Conservation (phyloP, 2,329 filamentous ascomycete genomes). For the Botrytis galanthina region DNA sequence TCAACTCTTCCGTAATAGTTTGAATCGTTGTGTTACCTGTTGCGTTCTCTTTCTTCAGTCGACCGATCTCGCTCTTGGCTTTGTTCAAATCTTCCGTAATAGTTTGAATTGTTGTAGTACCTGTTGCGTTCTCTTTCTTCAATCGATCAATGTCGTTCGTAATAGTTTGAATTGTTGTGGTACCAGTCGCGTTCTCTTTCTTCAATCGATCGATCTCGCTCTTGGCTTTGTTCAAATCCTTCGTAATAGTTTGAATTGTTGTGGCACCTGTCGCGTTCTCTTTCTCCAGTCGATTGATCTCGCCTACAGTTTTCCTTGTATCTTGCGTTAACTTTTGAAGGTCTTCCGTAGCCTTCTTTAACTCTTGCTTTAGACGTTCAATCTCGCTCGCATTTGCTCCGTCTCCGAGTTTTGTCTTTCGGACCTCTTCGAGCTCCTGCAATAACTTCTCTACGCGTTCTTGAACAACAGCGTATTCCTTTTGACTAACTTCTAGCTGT, state of each 20-base stretch:
- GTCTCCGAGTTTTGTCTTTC: background rate
- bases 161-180: background rate
- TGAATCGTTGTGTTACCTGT: background rate
- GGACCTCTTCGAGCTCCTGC: background rate
- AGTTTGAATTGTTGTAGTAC: background rate
- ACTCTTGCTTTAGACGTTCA: background rate
- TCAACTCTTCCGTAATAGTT: background rate
- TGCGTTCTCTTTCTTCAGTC: background rate
- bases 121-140: background rate
- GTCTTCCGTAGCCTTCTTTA: background rate
- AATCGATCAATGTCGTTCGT: background rate
- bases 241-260: background rate
- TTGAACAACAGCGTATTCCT: background rate
- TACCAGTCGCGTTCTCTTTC: background rate
- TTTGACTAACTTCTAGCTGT: background rate
- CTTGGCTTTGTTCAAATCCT: background rate
- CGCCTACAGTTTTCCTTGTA: background rate
- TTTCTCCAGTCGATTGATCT: background rate
- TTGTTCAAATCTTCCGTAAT: background rate
- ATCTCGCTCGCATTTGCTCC: background rate
- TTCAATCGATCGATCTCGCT: fast-evolving
- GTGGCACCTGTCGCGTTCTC: background rate
- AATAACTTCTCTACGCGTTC: background rate
- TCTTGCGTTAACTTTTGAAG: background rate
- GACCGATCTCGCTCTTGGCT: background rate